These are phyloP conservation scores for Sicyos edulis DNA, from an alignment of 306 rosid species.

Conservation along the genomic window DNA sequence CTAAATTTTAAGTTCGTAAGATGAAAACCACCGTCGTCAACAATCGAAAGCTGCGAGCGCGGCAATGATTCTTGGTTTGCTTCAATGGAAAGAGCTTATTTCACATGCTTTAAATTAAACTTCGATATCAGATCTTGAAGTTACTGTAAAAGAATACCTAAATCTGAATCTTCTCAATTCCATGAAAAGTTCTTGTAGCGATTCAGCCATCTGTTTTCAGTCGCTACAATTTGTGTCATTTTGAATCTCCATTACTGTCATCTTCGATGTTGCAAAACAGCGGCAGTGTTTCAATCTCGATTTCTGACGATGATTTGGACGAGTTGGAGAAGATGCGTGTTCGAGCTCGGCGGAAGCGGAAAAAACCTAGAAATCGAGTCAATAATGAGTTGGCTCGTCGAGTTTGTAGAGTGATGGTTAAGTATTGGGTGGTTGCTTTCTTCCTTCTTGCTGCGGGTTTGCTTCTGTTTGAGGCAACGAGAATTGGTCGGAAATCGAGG, in stretches of 20 bases:
- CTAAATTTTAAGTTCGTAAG: no score
- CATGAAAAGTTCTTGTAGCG: neutral
- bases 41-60: neutral
- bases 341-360: slow-evolving; percentile 70
- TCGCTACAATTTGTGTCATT: neutral
- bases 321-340: slow-evolving; percentile 69
- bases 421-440: slow-evolving; percentile 59
- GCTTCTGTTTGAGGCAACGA: slow-evolving; percentile 52
- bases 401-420: slow-evolving; percentile 39
- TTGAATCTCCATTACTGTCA: neutral
- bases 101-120: neutral
- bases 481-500: slow-evolving; percentile 38
- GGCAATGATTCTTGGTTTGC: neutral
- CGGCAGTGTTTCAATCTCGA: slow-evolving; percentile 49
- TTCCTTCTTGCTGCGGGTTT: slow-evolving; percentile 46
- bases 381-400: slow-evolving; percentile 36
- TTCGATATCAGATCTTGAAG: neutral
- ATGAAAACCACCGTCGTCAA: neutral
- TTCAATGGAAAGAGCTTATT: neutral
- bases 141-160: neutral
- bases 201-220: neutral
- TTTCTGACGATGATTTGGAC: slow-evolving; percentile 73
- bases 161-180: neutral
- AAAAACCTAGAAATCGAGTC: slow-evolving; percentile 42
- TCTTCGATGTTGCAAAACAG: slow-evolving; percentile 44